Evolutionary conservation across 2,329 filamentous ascomycete species (phyloP).

Genomic region (Achaetomium macrosporum): DNA sequence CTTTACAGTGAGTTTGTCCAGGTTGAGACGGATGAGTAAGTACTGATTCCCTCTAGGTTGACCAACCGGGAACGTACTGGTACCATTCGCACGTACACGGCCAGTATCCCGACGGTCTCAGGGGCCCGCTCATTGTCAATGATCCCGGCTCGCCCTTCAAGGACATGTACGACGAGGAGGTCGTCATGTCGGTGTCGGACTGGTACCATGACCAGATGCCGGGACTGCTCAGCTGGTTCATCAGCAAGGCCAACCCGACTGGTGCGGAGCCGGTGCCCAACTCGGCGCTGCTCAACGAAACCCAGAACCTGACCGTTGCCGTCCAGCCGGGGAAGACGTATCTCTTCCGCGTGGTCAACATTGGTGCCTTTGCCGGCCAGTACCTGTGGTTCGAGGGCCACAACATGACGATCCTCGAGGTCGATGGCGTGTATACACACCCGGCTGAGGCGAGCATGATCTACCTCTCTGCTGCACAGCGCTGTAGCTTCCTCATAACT

Average conservation of each 20-base stretch:
- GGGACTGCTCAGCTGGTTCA: conserved; percentile 42
- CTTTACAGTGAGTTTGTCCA: conserved; percentile 47
- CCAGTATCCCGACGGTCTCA: conserved; percentile 66
- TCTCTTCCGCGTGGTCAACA: conserved; percentile 64
- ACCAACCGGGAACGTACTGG: conserved; percentile 72
- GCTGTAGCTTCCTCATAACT: conserved; percentile 57
- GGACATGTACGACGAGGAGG: conserved; percentile 55
- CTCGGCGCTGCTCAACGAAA: conserved; percentile 66
- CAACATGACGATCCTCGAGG: conserved; percentile 63
- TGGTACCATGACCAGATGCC: conserved; percentile 61
- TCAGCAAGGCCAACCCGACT: conserved; percentile 49
- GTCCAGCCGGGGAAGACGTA: conserved; percentile 66
- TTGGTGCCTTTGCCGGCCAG: conserved; percentile 64
- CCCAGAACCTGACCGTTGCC: conserved; percentile 50
- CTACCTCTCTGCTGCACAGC: conserved; percentile 63
- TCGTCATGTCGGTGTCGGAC: conserved; percentile 60
- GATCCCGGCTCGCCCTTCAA: conserved; percentile 55
- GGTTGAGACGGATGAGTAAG: neutral
- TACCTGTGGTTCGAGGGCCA: conserved; percentile 63
- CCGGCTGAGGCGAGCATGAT: conserved; percentile 54
- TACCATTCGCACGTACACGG: conserved; percentile 65
- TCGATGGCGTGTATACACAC: conserved; percentile 66
- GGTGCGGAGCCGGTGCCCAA: conserved; percentile 63
- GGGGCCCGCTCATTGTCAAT: conserved; percentile 58
- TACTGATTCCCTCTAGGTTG: conserved; percentile 41